Base-by-base conservation (phyloP, 2,329 filamentous ascomycete genomes). In the Lachnellula occidentalis region DNA sequence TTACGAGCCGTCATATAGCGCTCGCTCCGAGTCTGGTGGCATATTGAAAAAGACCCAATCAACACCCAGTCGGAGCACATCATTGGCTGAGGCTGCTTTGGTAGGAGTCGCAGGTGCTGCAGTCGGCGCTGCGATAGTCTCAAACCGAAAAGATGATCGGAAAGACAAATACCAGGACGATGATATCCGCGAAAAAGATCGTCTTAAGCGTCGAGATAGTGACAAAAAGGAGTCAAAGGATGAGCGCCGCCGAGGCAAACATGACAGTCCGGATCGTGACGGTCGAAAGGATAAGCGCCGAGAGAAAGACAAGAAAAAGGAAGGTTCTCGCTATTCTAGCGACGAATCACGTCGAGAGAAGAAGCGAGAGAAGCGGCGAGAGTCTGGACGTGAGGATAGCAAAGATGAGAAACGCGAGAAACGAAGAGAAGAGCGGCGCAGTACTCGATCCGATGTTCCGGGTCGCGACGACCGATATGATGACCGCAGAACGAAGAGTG, bases 1-100 rank as follows among this genome's bases (percentile, higher is more conserved):
- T 1, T 88, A 90, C 63, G 78, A 83, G 47, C 73, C 74, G 69
- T 21, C 64, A 69, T 49, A 73, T 72, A 31, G 68, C 64, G 36
- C 54, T 37, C 61, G 59, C 15, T 61, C 64, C 17, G 62, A 64
- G 36, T 58, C 63, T 12, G 58, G 50, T 34, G 55, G 56, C 11
- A 60, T 63, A 24, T 48, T 61, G 24, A 63, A 63, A 54, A 65
- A 63, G 41, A 49, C 43, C 12, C 15, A 52, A 2, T 55, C 61
- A 11, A 70, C 61, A 11, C 69, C 73, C n/a, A 69, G 55, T 22
- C 60, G 73, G 37, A 70, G 71, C 9, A 73, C 69, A 58, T 70
- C 68, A 24, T 67, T 77, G 51, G 71, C 71, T n/a, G 71, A 73
- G 61, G 70, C 72, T 48, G 76, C 76, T n/a, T 71, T 76, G 14